Conservation (phyloP, 345 rosid genomes). For the Eucalyptus erythrocorys region DNA sequence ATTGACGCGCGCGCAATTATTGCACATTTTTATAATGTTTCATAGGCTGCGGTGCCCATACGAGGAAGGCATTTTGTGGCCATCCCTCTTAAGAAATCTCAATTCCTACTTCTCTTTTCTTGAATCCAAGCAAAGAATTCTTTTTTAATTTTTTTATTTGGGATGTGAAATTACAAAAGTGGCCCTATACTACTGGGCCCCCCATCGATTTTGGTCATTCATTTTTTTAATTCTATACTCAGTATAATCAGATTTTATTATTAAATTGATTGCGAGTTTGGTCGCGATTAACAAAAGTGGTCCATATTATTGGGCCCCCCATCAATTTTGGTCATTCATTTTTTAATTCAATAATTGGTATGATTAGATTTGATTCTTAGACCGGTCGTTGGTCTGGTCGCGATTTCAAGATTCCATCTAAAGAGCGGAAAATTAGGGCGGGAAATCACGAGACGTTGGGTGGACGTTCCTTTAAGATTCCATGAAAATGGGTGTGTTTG, state of each 20-base stretch:
- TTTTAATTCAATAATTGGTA: too few relatives aligned
- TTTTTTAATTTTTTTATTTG: not conserved
- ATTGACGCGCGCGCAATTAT: not conserved
- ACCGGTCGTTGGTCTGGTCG: accelerated
- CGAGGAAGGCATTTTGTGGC: not conserved
- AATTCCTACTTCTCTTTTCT: not conserved
- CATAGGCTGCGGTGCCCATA: not conserved
- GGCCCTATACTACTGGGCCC: not conserved
- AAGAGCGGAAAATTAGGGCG: accelerated
- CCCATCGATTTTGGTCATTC: too few relatives aligned
- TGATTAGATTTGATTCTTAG: too few relatives aligned
- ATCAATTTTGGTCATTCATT: too few relatives aligned
- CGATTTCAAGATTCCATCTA: not conserved
- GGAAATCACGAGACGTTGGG: not conserved
- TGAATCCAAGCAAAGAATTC: accelerated
- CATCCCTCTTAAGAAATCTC: not conserved
- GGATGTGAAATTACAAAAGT: not conserved
- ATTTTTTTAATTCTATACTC: too few relatives aligned
- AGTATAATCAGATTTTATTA: too few relatives aligned
- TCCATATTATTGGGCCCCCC: not conserved
- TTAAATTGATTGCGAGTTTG: too few relatives aligned
- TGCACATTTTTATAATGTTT: not conserved
- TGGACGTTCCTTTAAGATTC: too few relatives aligned
- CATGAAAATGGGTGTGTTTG: too few relatives aligned
- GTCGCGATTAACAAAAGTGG: not conserved